Evolutionary conservation across 192 early-diverging fungal species (phyloP).

Genomic region (Gamsiella multidivaricata): DNA sequence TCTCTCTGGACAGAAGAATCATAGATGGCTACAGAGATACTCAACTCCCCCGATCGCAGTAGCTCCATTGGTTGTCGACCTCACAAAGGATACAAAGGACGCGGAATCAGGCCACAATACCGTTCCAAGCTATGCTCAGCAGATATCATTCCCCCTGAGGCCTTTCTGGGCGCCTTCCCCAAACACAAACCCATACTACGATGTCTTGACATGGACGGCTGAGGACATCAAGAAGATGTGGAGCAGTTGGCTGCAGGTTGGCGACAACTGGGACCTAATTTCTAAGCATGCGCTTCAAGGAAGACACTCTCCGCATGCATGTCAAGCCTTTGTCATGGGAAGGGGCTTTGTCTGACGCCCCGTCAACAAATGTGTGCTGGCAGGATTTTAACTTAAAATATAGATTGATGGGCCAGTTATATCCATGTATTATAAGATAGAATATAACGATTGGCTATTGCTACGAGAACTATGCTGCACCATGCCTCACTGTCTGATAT

Average conservation of each 20-base stretch:
- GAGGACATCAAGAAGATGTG: slow-evolving; percentile 16
- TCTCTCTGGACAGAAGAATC: neutral
- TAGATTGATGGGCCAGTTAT: no score
- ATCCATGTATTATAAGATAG: no score
- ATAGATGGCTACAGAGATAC: neutral
- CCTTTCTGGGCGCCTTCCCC: neutral
- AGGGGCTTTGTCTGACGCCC: neutral
- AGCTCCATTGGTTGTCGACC: no score
- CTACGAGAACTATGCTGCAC: no score
- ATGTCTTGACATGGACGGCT: slow-evolving; percentile 6
- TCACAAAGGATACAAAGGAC: no score
- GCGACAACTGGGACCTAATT: slow-evolving; percentile 29
- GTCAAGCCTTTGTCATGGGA: slow-evolving; percentile 11
- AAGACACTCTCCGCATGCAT: slow-evolving; percentile 9
- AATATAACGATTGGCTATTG: no score
- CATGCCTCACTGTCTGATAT: slow-evolving; percentile 2
- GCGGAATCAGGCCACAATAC: no score
- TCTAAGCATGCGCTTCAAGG: slow-evolving; percentile 9
- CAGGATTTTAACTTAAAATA: no score
- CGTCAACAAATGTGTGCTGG: no score
- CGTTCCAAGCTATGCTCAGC: neutral
- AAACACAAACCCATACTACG: slow-evolving; percentile 3
- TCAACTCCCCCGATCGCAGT: no score
- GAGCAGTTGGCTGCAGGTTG: slow-evolving; percentile 4
- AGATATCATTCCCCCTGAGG: neutral